phyloP scores from a whole-genome alignment of 2,329 filamentous ascomycete species.

The Acephala macrosclerotiorum region DNA sequence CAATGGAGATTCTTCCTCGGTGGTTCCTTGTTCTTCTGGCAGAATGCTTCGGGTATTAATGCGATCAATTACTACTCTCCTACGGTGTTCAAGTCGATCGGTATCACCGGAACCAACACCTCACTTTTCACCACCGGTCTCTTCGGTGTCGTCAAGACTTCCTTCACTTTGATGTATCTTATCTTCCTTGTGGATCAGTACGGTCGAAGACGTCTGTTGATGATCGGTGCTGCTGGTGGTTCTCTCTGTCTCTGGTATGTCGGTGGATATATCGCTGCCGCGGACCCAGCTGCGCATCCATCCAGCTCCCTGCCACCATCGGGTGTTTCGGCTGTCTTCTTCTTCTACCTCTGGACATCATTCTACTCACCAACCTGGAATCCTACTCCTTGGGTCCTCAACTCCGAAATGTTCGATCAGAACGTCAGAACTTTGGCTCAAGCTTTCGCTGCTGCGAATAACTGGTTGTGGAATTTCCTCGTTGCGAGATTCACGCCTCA shows the following conservation, averaged over 20 bases:
- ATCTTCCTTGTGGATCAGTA: conserved; percentile 71
- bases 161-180: conserved; percentile 72
- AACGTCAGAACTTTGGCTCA: conserved; percentile 75
- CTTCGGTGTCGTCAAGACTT: conserved; percentile 79
- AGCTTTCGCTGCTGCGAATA: conserved; percentile 73
- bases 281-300: conserved; percentile 48
- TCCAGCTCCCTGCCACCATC: conserved; percentile 33
- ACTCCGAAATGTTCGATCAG: conserved; percentile 78
- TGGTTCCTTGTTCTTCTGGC: conserved; percentile 78
- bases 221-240: conserved; percentile 70
- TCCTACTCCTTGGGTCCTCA: conserved; percentile 78
- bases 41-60: conserved; percentile 64
- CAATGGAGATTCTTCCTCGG: conserved; percentile 56
- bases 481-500: conserved; percentile 72
- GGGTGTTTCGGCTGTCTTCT: conserved; percentile 69
- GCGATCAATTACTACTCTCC: conserved; percentile 80
- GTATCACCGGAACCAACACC: conserved; percentile 62
- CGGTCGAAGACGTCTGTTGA: conserved; percentile 67
- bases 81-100: conserved; percentile 70
- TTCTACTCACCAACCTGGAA: conserved; percentile 79
- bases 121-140: conserved; percentile 74
- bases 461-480: conserved; percentile 75
- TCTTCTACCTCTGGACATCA: conserved; percentile 73
- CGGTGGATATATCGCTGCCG: conserved; percentile 63
- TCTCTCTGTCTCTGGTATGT: conserved; percentile 71